A percentile compares a stretch with the other conserved stretches of the same genome.
Conservation (phyloP, 2,329 filamentous ascomycete genomes). For the Hypomyces rosellus region DNA sequence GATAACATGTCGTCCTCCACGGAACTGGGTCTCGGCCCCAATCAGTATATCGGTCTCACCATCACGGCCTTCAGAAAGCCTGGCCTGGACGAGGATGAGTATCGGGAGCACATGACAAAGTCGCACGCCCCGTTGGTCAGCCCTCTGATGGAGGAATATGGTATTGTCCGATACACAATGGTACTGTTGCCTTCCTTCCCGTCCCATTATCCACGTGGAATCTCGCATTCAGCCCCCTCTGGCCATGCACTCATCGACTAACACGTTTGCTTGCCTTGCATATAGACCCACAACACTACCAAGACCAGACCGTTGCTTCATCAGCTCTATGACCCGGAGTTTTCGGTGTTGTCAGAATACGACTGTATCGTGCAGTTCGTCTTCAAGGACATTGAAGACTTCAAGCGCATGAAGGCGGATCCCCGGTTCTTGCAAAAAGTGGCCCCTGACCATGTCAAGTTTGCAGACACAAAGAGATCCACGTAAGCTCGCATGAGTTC, state of each 20-base stretch:
- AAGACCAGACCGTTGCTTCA: constrained; percentile 6
- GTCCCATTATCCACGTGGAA: too few relatives aligned
- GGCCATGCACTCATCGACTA: too few relatives aligned
- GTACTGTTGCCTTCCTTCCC: constrained; percentile 1
- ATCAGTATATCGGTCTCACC: constrained; percentile 9
- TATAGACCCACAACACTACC: constrained; percentile 9
- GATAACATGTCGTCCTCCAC: too few relatives aligned
- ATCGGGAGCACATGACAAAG: constrained; percentile 12
- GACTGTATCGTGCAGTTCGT: constrained; percentile 12
- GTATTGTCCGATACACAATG: constrained; percentile 9
- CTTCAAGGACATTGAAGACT: constrained; percentile 8
- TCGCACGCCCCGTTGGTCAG: constrained; percentile 7
- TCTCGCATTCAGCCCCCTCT: too few relatives aligned
- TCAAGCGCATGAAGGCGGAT: constrained; percentile 10
- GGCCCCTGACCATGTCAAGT: constrained; percentile 8
- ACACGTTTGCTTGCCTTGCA: too few relatives aligned
- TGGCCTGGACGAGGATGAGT: constrained; percentile 5
- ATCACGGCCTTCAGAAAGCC: constrained; percentile 11
- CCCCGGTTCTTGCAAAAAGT: constrained; percentile 8
- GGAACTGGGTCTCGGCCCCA: not conserved
- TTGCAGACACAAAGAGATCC: constrained; percentile 9
- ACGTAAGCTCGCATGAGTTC: constrained; percentile 1
- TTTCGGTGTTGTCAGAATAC: constrained; percentile 10
- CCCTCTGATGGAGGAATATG: constrained; percentile 10
- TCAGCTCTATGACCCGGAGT: constrained; percentile 9